phyloP scores from a whole-genome alignment of 2,329 filamentous ascomycete species.

The Claviceps digitariae region DNA sequence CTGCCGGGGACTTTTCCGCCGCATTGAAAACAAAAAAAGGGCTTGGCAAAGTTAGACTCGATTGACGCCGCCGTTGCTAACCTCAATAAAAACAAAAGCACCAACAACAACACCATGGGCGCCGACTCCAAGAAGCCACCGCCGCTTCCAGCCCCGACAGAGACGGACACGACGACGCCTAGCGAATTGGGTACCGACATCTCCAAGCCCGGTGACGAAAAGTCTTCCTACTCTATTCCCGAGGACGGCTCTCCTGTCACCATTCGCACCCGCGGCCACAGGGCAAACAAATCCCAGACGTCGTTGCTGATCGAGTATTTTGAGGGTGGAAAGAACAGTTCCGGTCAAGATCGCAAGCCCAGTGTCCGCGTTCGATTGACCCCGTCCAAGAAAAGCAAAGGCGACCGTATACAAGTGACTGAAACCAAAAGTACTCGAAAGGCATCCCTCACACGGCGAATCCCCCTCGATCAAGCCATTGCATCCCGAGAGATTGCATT shows the following conservation, averaged over 20 bases:
- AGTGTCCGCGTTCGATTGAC: slow-evolving; percentile 72
- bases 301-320: slow-evolving; percentile 93
- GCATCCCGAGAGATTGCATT: slow-evolving; percentile 29
- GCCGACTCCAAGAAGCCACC: slow-evolving; percentile 42
- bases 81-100: slow-evolving; percentile 2
- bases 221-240: slow-evolving; percentile 65
- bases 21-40: neutral
- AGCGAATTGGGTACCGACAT: slow-evolving; percentile 51
- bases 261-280: slow-evolving; percentile 62
- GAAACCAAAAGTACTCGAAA: slow-evolving; percentile 63
- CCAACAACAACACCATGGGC: slow-evolving; percentile 33
- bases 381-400: slow-evolving; percentile 55
- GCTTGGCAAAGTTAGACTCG: neutral
- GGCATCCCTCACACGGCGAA: slow-evolving; percentile 41
- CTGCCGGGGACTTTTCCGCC: neutral
- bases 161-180: slow-evolving; percentile 51
- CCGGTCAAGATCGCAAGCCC: slow-evolving; percentile 53
- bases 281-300: slow-evolving; percentile 59
- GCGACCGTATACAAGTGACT: slow-evolving; percentile 77
- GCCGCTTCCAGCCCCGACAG: slow-evolving; percentile 67
- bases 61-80: slow-evolving; percentile 1
- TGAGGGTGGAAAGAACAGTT: slow-evolving; percentile 57
- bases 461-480: slow-evolving; percentile 33
- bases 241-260: slow-evolving; percentile 86
- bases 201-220: slow-evolving; percentile 54